These are phyloP conservation scores for Antrodiella citrinella DNA, from an alignment of 768 basidiomycete species.

Conservation along the genomic window DNA sequence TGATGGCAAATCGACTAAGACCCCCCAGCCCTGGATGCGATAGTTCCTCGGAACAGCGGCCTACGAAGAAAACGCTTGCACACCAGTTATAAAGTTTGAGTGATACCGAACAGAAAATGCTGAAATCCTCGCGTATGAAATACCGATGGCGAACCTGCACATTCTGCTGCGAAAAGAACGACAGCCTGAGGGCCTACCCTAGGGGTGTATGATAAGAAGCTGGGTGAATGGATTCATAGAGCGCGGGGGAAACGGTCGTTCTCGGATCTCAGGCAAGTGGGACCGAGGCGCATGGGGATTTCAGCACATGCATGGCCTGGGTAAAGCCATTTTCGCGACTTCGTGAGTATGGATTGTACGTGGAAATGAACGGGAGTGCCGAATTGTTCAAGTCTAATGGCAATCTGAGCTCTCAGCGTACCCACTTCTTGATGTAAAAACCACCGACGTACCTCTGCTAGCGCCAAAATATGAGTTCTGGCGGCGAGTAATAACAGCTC, in stretches of 20 bases:
- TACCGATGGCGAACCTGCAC: background rate
- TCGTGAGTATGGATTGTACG: background rate
- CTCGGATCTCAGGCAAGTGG: background rate
- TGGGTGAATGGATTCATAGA: background rate
- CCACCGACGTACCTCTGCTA: background rate
- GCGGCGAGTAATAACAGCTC: background rate
- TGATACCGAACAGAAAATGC: background rate
- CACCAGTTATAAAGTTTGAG: background rate
- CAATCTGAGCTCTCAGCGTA: background rate
- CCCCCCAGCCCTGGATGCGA: background rate
- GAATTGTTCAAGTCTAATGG: background rate
- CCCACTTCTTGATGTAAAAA: background rate
- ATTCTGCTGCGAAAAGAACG: background rate
- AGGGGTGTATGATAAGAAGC: background rate
- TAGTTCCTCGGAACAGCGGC: background rate
- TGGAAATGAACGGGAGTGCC: background rate
- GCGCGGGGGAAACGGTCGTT: background rate
- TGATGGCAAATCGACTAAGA: background rate
- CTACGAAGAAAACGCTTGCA: background rate
- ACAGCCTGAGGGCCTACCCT: background rate
- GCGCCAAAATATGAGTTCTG: background rate
- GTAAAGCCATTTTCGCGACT: background rate
- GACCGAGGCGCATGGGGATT: too few relatives aligned
- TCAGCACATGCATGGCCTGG: too few relatives aligned
- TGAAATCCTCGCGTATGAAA: background rate